phyloP scores from a whole-genome alignment of 2,329 filamentous ascomycete genomes.

The Gnomoniopsis sp. region DNA sequence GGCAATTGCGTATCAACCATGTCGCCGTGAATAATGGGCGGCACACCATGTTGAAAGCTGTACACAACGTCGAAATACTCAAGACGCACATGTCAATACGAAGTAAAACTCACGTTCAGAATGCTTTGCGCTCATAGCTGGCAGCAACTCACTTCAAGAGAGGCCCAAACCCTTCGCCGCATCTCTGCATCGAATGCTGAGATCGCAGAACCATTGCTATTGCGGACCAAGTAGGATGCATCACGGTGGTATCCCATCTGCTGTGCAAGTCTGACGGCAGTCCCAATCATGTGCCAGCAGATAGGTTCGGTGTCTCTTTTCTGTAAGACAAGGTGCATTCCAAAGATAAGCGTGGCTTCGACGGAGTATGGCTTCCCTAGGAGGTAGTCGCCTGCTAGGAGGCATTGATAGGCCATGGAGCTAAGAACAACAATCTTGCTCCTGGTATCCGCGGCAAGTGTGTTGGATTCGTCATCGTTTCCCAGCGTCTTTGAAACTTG shows the following conservation, averaged over 20 bases:
- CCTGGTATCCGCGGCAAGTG: conserved; percentile 24
- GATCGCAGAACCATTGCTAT: conserved; percentile 23
- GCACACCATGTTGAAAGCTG: conserved; percentile 27
- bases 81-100: neutral
- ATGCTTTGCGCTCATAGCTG: neutral
- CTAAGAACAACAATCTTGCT: conserved; percentile 26
- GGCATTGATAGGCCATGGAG: conserved; percentile 40
- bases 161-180: conserved; percentile 48
- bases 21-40: conserved; percentile 42
- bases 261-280: conserved; percentile 47
- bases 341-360: conserved; percentile 46
- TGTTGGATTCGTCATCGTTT: conserved; percentile 20
- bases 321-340: conserved; percentile 39
- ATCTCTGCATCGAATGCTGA: conserved; percentile 50
- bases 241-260: conserved; percentile 51
- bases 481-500: conserved; percentile 27
- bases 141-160: conserved; percentile 2
- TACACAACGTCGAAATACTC: conserved; percentile 15
- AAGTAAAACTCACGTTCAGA: neutral
- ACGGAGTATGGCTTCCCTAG: conserved; percentile 42
- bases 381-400: conserved; percentile 46
- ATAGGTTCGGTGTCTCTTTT: conserved; percentile 39
- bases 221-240: conserved; percentile 34
- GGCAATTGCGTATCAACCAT: conserved; percentile 44
- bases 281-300: conserved; percentile 43